phyloP scores from a whole-genome alignment of 1,139 yeast genomes.

The Oligophagozyma castellii region DNA sequence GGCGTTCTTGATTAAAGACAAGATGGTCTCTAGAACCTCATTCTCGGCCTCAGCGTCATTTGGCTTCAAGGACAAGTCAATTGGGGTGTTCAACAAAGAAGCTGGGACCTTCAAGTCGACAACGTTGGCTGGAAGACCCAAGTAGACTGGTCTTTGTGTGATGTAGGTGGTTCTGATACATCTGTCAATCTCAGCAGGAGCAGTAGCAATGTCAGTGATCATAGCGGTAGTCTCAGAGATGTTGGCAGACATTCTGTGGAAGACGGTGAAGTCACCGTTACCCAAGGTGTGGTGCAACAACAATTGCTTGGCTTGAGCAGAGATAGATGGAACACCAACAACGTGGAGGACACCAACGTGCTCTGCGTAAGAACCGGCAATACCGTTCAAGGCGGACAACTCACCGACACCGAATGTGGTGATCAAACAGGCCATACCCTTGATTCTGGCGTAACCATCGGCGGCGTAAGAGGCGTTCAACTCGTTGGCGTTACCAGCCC shows the following conservation, averaged over 20 bases:
- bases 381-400: conserved; percentile 71
- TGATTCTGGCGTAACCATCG: conserved; percentile 57
- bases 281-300: conserved; percentile 60
- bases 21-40: conserved; percentile 51
- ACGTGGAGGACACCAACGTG: conserved; percentile 67
- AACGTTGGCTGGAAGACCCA: conserved; percentile 74
- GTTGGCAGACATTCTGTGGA: conserved; percentile 59
- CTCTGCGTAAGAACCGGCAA: conserved; percentile 74
- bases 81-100: conserved; percentile 42
- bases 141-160: conserved; percentile 69
- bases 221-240: conserved; percentile 54
- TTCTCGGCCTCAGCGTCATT: conserved; percentile 60
- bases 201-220: conserved; percentile 46
- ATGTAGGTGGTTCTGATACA: conserved; percentile 60
- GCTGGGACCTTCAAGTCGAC: conserved; percentile 52
- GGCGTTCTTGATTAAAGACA: conserved; percentile 40
- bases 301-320: conserved; percentile 52
- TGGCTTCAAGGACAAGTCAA: conserved; percentile 45
- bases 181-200: conserved; percentile 59
- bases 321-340: conserved; percentile 60
- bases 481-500: conserved; percentile 67
- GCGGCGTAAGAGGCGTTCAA: conserved; percentile 61
- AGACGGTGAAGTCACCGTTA: conserved; percentile 73
- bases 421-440: conserved; percentile 45
- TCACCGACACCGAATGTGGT: conserved; percentile 84